Evolutionary conservation across 192 early-diverging fungal species (phyloP).

Genomic region (Umbelopsis isabellina): DNA sequence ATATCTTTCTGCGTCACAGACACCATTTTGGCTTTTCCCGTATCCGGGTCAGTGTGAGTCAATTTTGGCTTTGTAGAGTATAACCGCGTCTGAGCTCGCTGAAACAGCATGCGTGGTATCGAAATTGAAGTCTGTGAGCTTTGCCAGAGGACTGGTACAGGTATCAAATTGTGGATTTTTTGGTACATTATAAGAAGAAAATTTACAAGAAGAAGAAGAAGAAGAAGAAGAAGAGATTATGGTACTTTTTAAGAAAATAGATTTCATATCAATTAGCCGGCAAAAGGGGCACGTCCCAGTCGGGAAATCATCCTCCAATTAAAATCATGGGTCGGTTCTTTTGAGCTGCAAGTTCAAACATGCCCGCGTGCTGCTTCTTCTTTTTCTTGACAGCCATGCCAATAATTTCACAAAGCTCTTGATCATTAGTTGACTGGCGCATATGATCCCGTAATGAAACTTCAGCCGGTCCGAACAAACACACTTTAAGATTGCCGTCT

Average conservation of each 20-base stretch:
- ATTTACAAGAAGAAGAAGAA: not conserved
- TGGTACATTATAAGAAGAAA: not conserved
- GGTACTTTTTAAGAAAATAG: not conserved
- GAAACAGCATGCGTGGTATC: not conserved
- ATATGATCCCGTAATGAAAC: slow-evolving; percentile 83
- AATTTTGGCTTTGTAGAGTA: slow-evolving; percentile 39
- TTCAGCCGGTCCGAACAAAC: slow-evolving; percentile 93
- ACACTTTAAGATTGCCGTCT: slow-evolving; percentile 93
- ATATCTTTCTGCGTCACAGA: slow-evolving; percentile 73
- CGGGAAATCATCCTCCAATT: slow-evolving; percentile 77
- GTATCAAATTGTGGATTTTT: not conserved
- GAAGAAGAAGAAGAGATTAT: not conserved
- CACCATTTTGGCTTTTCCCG: slow-evolving; percentile 87
- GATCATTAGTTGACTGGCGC: slow-evolving; percentile 63
- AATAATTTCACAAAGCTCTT: slow-evolving; percentile 72
- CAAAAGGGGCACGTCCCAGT: not conserved
- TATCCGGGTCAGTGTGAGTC: slow-evolving; percentile 75
- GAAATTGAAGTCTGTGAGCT: not conserved
- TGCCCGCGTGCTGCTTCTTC: slow-evolving; percentile 93
- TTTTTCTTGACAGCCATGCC: slow-evolving; percentile 83
- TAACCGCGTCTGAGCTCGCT: not conserved
- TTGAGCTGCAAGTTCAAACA: slow-evolving; percentile 77
- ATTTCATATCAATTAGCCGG: not conserved
- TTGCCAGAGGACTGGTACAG: not conserved
- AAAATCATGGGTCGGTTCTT: slow-evolving; percentile 95